Evolutionary conservation across 306 rosid genomes (phyloP).

Genomic region (Hylodesmum podocarpum): DNA sequence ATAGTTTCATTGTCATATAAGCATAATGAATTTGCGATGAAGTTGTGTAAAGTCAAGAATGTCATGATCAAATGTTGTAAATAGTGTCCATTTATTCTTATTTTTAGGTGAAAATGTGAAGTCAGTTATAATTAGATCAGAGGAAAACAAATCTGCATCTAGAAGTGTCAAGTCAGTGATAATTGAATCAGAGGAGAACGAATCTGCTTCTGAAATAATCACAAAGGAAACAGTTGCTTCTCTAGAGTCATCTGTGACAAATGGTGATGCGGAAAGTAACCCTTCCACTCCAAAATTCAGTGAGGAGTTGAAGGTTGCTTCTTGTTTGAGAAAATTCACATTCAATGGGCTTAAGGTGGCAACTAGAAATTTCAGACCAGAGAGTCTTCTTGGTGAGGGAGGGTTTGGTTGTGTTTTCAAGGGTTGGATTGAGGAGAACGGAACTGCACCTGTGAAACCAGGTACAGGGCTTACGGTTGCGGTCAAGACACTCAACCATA

Average conservation of each 20-base stretch:
- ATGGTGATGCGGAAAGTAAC: conserved; percentile 70
- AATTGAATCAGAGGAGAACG: conserved; percentile 49
- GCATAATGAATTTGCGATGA: conserved; percentile 9
- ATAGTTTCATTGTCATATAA: background rate
- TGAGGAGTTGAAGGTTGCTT: conserved; percentile 91
- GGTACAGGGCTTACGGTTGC: conserved; percentile 99
- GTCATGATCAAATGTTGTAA: background rate
- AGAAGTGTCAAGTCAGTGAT: no score
- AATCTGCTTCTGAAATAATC: conserved; percentile 50
- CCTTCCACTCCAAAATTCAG: conserved; percentile 75
- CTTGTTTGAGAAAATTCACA: conserved; percentile 86
- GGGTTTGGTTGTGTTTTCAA: conserved; percentile 99
- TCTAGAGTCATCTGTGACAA: conserved; percentile 60
- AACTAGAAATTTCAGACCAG: conserved; percentile 95
- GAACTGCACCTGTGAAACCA: conserved; percentile 94
- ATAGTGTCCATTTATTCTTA: conserved; percentile 7
- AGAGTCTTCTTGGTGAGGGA: conserved; percentile 98
- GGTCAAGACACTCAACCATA: conserved; percentile 93
- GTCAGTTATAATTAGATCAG: conserved; percentile 31
- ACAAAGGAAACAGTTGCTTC: conserved; percentile 50
- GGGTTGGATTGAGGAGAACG: conserved; percentile 98
- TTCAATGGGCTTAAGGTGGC: conserved; percentile 90
- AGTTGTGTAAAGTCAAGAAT: conserved; percentile 13
- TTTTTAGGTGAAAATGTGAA: conserved; percentile 25
- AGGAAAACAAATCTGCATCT: conserved; percentile 50